A percentile compares a stretch with the other conserved stretches of the same genome.
Conservation (phyloP, 306 rosid genomes). For the Senna tora region DNA sequence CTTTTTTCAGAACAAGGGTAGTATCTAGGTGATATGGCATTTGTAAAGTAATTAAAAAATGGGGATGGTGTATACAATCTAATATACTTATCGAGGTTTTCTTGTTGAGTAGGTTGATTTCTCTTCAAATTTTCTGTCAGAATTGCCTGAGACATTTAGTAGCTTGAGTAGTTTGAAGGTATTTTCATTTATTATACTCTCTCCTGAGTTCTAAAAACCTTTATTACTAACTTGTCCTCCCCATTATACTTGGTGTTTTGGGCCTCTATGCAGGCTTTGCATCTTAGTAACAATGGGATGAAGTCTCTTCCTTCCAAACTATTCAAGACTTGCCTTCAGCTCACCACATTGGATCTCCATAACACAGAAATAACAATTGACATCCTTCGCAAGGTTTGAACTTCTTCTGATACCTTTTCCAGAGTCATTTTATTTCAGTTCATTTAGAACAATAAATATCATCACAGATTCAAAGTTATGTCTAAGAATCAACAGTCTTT, state of each 20-base stretch:
- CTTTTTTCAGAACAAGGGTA: slow-evolving; percentile 9
- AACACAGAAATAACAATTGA: slow-evolving; percentile 84
- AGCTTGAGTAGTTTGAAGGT: slow-evolving; percentile 80
- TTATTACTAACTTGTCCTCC: slow-evolving; percentile 22
- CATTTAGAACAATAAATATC: neutral
- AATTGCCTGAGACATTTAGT: slow-evolving; percentile 77
- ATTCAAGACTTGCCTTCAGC: slow-evolving; percentile 76
- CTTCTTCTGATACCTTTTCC: slow-evolving; percentile 13
- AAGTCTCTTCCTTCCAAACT: slow-evolving; percentile 77
- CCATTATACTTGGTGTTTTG: slow-evolving; percentile 10
- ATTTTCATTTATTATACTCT: neutral
- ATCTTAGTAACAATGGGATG: slow-evolving; percentile 73
- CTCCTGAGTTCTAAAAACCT: neutral
- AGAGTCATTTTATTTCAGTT: slow-evolving; percentile 17
- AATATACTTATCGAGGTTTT: slow-evolving; percentile 28
- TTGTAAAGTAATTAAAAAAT: neutral
- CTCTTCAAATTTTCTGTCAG: slow-evolving; percentile 75
- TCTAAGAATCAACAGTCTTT: slow-evolving; percentile 9
- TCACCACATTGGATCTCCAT: slow-evolving; percentile 81
- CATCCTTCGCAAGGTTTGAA: slow-evolving; percentile 77
- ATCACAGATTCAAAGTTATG: neutral
- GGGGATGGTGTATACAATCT: slow-evolving; percentile 20
- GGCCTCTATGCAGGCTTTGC: slow-evolving; percentile 60
- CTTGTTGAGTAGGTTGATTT: slow-evolving; percentile 66
- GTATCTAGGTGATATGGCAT: slow-evolving; percentile 16